These are phyloP conservation scores for Penicillium bialowiezense DNA, from an alignment of 495 filamentous ascomycete genomes.

Conservation along the genomic window DNA sequence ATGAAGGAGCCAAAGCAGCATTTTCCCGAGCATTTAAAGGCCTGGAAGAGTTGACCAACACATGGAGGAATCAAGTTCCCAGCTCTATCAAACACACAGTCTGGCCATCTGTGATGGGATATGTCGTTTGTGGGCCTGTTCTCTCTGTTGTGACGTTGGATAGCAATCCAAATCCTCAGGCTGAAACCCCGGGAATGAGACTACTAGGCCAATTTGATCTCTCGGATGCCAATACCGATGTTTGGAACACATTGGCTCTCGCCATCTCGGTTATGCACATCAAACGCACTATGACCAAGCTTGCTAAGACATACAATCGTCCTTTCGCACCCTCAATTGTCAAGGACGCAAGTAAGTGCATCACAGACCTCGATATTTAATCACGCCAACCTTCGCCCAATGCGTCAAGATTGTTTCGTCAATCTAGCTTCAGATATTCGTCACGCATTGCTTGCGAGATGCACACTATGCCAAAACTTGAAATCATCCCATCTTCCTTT, in stretches of 20 bases:
- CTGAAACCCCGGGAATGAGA: slow-evolving; percentile 11
- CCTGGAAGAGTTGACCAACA: slow-evolving; percentile 26
- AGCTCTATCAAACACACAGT: not conserved
- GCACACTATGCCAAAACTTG: too few species aligned
- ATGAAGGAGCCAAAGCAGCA: slow-evolving; percentile 28
- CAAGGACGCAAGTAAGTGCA: not conserved
- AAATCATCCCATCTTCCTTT: too few species aligned
- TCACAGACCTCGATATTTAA: not conserved
- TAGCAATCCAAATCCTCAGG: slow-evolving; percentile 19
- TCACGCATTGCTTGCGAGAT: too few species aligned
- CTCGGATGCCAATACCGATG: slow-evolving; percentile 37
- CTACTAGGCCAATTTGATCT: slow-evolving; percentile 42
- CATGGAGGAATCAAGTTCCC: not conserved
- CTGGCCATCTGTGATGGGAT: slow-evolving; percentile 34
- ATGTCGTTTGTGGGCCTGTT: slow-evolving; percentile 41
- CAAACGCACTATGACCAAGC: slow-evolving; percentile 32
- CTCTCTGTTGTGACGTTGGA: slow-evolving; percentile 41
- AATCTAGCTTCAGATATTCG: too few species aligned
- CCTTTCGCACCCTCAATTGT: not conserved
- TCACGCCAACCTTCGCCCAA: not conserved
- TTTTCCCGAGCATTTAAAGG: slow-evolving; percentile 24
- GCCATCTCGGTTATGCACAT: slow-evolving; percentile 39
- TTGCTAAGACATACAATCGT: slow-evolving; percentile 15
- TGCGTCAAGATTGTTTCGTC: not conserved
- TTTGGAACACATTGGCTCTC: slow-evolving; percentile 48